Conservation (phyloP, 1,284 basidiomycete genomes). For the Boletus semigastroideus region DNA sequence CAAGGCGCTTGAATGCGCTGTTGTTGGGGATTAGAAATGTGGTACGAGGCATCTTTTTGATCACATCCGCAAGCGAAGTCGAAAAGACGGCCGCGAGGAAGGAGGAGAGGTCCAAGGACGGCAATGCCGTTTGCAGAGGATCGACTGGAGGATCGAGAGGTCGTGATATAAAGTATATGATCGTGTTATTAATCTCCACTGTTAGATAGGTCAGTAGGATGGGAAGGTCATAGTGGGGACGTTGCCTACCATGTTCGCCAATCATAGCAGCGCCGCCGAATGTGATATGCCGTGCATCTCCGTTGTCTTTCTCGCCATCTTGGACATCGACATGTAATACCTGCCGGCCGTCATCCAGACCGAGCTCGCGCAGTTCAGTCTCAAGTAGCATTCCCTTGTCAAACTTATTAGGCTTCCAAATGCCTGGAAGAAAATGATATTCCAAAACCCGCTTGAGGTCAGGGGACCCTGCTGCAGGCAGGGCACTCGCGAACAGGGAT, state of each 20-base stretch:
- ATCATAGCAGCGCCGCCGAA: conserved; percentile 87
- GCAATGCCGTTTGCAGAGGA: conserved; percentile 80
- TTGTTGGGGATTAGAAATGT: conserved; percentile 91
- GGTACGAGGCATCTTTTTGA: conserved; percentile 69
- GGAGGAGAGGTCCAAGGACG: conserved; percentile 80
- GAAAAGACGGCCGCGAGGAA: conserved; percentile 91
- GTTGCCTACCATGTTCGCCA: conserved; percentile 66
- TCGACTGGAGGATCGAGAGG: conserved; percentile 83
- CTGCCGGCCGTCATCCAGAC: conserved; percentile 69
- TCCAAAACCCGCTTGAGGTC: conserved; percentile 66
- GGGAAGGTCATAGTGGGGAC: neutral
- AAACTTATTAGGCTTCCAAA: conserved; percentile 68
- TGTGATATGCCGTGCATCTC: conserved; percentile 57
- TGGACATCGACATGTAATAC: conserved; percentile 72
- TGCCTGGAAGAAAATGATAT: conserved; percentile 89
- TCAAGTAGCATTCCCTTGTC: conserved; percentile 73
- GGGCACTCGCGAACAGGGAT: conserved; percentile 48
- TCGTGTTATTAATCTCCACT: conserved; percentile 75
- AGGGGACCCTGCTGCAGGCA: conserved; percentile 65
- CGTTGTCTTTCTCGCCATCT: conserved; percentile 44
- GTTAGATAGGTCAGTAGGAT: conserved; percentile 15
- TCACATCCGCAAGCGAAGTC: conserved; percentile 69
- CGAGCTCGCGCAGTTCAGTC: conserved; percentile 71
- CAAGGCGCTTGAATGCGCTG: conserved; percentile 82
- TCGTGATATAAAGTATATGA: conserved; percentile 90